Evolutionary conservation across 2,329 filamentous ascomycete genomes (phyloP).

Genomic region (Botrytis sinoallii): DNA sequence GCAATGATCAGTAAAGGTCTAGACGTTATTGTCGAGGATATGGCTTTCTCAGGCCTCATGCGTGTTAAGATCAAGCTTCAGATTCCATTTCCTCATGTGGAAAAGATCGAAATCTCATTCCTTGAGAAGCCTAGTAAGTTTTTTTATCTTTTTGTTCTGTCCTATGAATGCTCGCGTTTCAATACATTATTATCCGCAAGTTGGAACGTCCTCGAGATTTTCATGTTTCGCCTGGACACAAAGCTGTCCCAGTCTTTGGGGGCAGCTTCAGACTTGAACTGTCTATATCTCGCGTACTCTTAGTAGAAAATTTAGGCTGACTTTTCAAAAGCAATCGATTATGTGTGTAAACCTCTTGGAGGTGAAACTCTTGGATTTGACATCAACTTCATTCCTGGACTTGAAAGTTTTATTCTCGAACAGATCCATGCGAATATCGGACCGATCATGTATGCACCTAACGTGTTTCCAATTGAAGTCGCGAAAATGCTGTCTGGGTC

Average conservation of each 20-base stretch:
- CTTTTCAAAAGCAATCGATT: slow-evolving; percentile 66
- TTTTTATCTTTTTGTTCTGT: slow-evolving; percentile 5
- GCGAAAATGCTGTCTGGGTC: slow-evolving; percentile 97
- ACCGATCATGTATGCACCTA: slow-evolving; percentile 97
- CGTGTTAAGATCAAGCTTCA: slow-evolving; percentile 97
- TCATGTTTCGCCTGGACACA: not conserved
- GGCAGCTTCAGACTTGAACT: not conserved
- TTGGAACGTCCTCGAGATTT: not conserved
- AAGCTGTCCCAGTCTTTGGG: not conserved
- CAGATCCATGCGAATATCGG: slow-evolving; percentile 91
- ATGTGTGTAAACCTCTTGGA: slow-evolving; percentile 95
- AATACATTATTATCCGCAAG: not conserved
- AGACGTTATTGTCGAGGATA: slow-evolving; percentile 96
- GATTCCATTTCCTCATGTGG: slow-evolving; percentile 91
- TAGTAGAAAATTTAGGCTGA: slow-evolving; percentile 12
- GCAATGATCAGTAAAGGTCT: slow-evolving; percentile 96
- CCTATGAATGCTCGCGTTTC: not conserved
- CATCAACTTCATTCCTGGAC: slow-evolving; percentile 96
- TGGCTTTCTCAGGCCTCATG: slow-evolving; percentile 95
- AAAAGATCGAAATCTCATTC: slow-evolving; percentile 94
- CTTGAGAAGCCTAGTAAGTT: slow-evolving; percentile 63
- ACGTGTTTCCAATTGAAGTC: slow-evolving; percentile 97
- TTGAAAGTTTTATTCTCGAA: slow-evolving; percentile 91
- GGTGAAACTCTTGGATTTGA: slow-evolving; percentile 96
- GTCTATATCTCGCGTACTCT: not conserved